Evolutionary conservation across 2,329 filamentous ascomycete species (phyloP).

Genomic region (Periconia digitata): DNA sequence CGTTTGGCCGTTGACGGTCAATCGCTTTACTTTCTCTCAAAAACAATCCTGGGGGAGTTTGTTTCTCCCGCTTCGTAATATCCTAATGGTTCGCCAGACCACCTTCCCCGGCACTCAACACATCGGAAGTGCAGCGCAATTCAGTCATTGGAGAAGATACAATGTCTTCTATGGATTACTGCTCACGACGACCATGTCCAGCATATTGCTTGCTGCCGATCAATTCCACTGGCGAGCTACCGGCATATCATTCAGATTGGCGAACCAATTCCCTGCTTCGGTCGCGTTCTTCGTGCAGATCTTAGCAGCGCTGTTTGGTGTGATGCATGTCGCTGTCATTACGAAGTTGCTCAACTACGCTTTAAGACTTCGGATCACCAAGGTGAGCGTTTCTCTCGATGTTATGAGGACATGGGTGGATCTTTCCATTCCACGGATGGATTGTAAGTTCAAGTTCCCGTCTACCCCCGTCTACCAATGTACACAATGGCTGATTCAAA

Average conservation of each 20-base stretch:
- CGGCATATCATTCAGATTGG: slow-evolving; percentile 19
- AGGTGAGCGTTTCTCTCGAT: slow-evolving; percentile 28
- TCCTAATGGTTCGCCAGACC: slow-evolving; percentile 21
- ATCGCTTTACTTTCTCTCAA: slow-evolving; percentile 4
- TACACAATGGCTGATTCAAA: neutral
- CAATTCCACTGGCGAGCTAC: slow-evolving; percentile 24
- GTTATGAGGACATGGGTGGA: slow-evolving; percentile 31
- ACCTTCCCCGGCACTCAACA: slow-evolving; percentile 17
- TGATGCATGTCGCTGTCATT: slow-evolving; percentile 29
- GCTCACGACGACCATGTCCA: slow-evolving; percentile 24
- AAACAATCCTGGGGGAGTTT: neutral
- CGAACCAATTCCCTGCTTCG: slow-evolving; percentile 23
- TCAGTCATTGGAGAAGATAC: slow-evolving; percentile 27
- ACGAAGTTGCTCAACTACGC: slow-evolving; percentile 33
- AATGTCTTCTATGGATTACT: slow-evolving; percentile 30
- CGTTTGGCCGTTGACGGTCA: slow-evolving; percentile 13
- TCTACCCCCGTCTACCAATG: too few species aligned
- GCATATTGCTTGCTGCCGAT: slow-evolving; percentile 19
- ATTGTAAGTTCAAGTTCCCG: slow-evolving; percentile 1
- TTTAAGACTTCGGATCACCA: slow-evolving; percentile 23
- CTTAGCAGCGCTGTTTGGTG: slow-evolving; percentile 28
- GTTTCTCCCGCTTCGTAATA: neutral
- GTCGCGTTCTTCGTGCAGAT: slow-evolving; percentile 28
- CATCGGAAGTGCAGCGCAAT: slow-evolving; percentile 18
- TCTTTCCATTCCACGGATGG: slow-evolving; percentile 24